These are phyloP conservation scores for Tilletia setariae DNA, from an alignment of 1,284 basidiomycete genomes.

Conservation along the genomic window DNA sequence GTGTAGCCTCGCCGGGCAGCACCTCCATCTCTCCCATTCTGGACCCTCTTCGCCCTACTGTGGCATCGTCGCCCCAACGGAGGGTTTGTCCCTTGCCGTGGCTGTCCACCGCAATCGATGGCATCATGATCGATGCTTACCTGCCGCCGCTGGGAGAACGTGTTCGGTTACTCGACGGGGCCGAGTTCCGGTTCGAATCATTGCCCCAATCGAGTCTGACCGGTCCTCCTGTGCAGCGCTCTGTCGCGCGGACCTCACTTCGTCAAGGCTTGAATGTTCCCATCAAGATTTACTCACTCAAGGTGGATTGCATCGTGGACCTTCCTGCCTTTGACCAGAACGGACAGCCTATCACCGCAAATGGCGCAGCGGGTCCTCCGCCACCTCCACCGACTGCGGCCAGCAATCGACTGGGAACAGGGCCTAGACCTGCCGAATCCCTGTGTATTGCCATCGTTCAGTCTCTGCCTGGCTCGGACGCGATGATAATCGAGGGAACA, in stretches of 20 bases:
- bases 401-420: too few relatives aligned
- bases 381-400: too few relatives aligned
- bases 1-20: not conserved
- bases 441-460: not conserved
- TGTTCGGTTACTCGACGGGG: conserved; percentile 1
- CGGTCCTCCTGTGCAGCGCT: not conserved
- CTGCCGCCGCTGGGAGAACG: not conserved
- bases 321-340: not conserved
- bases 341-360: too few relatives aligned
- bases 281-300: not conserved
- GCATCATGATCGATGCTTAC: conserved; percentile 1
- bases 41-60: not conserved
- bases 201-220: not conserved
- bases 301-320: conserved; percentile 13
- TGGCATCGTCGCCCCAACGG: not conserved
- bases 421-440: not conserved
- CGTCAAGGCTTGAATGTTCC: conserved; percentile 1
- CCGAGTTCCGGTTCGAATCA: conserved; percentile 10
- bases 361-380: too few relatives aligned
- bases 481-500: conserved; percentile 3
- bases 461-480: not conserved
- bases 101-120: not conserved
- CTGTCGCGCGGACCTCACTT: conserved; percentile 3
- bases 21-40: not conserved
- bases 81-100: not conserved